Evolutionary conservation across 2,329 filamentous ascomycete species (phyloP).

Genomic region (Penicillium sp.): DNA sequence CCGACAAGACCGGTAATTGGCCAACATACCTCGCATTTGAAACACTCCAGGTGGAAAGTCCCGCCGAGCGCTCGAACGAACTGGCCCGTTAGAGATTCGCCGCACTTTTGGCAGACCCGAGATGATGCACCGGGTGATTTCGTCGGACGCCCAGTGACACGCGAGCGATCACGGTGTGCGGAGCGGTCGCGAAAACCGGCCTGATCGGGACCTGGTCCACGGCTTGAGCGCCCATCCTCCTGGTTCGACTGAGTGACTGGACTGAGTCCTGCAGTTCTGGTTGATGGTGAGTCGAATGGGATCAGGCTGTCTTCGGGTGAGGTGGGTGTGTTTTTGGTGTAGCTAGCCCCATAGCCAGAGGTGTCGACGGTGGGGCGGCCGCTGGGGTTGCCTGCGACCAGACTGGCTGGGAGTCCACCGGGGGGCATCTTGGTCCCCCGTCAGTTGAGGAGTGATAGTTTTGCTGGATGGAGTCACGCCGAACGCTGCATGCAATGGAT

Average conservation of each 20-base stretch:
- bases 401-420: constrained; percentile 43
- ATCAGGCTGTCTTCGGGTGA: constrained; percentile 38
- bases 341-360: constrained; percentile 35
- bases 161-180: constrained; percentile 35
- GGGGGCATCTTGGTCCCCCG: constrained; percentile 40
- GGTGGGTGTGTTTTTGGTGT: constrained; percentile 39
- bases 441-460: constrained; percentile 13
- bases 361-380: constrained; percentile 38
- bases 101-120: constrained; percentile 77
- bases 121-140: constrained; percentile 38
- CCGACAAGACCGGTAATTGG: background rate
- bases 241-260: constrained; percentile 27
- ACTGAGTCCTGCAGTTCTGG: constrained; percentile 25
- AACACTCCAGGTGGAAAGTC: constrained; percentile 96
- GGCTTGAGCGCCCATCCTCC: constrained; percentile 31
- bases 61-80: constrained; percentile 92
- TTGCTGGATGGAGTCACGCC: constrained; percentile 12
- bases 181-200: constrained; percentile 33
- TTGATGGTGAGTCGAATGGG: constrained; percentile 37
- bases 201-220: constrained; percentile 35
- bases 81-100: constrained; percentile 82
- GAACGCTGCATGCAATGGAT: constrained; percentile 20
- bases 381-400: constrained; percentile 43
- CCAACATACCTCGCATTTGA: constrained; percentile 81
- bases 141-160: constrained; percentile 35